phyloP scores from a whole-genome alignment of 306 rosid species.

The Fagus crenata region DNA sequence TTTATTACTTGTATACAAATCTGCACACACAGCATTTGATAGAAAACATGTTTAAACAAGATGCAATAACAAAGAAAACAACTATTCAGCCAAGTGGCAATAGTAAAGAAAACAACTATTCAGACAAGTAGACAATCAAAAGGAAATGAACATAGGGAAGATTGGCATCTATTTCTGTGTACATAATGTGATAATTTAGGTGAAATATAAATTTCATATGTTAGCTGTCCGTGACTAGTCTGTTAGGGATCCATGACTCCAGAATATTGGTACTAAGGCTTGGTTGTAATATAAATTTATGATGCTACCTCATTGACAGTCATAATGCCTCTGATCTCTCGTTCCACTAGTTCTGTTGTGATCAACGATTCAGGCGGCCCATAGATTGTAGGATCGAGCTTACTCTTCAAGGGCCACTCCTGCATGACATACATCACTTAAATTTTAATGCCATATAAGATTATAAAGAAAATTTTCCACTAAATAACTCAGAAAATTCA shows the following conservation, averaged over 20 bases:
- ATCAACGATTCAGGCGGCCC: conserved; percentile 44
- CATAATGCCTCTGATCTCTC: conserved; percentile 40
- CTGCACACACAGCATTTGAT: no score
- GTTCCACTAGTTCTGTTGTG: conserved; percentile 30
- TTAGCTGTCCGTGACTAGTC: no score
- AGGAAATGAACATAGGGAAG: not conserved
- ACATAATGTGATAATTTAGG: not conserved
- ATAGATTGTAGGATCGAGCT: conserved; percentile 41
- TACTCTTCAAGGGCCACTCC: conserved; percentile 52
- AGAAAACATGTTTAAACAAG: no score
- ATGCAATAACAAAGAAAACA: no score
- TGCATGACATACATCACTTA: not conserved
- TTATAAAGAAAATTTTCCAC: not conserved
- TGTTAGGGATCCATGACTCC: no score
- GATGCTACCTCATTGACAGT: conserved; percentile 34
- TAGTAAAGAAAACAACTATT: not conserved
- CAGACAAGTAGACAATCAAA: not conserved
- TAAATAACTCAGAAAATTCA: not conserved
- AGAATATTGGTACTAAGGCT: no score
- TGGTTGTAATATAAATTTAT: no score
- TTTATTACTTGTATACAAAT: no score
- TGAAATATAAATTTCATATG: not conserved
- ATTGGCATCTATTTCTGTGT: not conserved
- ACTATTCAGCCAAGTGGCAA: not conserved
- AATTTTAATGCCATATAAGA: no score